A percentile compares a stretch with the other conserved stretches of the same genome.
These are phyloP conservation scores for Cyberlindnera samutprakarnensis DNA, from an alignment of 805 yeast species.

Conservation along the genomic window DNA sequence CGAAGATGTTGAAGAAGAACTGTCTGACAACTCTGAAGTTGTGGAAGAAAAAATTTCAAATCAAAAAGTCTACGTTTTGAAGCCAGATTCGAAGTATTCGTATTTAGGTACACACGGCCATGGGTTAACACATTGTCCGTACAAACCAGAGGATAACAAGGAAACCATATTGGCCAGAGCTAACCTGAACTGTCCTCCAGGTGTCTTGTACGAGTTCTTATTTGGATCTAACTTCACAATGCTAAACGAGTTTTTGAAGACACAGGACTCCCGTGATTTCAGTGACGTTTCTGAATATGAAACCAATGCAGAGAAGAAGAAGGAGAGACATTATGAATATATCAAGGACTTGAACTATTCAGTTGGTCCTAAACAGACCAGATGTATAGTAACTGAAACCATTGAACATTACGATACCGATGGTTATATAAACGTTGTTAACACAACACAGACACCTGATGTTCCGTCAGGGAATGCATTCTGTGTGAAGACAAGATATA, in stretches of 20 bases:
- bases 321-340: slow-evolving; percentile 53
- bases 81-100: slow-evolving; percentile 30
- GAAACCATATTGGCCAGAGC: slow-evolving; percentile 49
- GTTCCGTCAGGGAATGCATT: slow-evolving; percentile 91
- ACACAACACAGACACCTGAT: slow-evolving; percentile 75
- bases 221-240: slow-evolving; percentile 55
- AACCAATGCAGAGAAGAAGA: slow-evolving; percentile 31
- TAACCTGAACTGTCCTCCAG: slow-evolving; percentile 63
- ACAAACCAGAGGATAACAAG: slow-evolving; percentile 35
- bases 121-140: slow-evolving; percentile 43
- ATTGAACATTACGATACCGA: slow-evolving; percentile 48
- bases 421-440: slow-evolving; percentile 50
- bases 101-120: slow-evolving; percentile 65
- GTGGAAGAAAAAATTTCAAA: slow-evolving; percentile 8
- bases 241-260: slow-evolving; percentile 32
- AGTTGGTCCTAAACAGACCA: slow-evolving; percentile 90
- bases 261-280: slow-evolving; percentile 31
- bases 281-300: slow-evolving; percentile 26
- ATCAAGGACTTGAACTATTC: slow-evolving; percentile 70
- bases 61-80: slow-evolving; percentile 28
- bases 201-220: slow-evolving; percentile 58
- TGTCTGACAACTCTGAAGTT: too few species aligned
- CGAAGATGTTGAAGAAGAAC: too few species aligned
- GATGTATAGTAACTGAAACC: slow-evolving; percentile 55
- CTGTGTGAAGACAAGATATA: slow-evolving; percentile 62